A percentile compares a stretch with the other conserved stretches of the same genome.
These are phyloP conservation scores for Mangifera indica DNA, from an alignment of 345 rosid species.

Conservation along the genomic window DNA sequence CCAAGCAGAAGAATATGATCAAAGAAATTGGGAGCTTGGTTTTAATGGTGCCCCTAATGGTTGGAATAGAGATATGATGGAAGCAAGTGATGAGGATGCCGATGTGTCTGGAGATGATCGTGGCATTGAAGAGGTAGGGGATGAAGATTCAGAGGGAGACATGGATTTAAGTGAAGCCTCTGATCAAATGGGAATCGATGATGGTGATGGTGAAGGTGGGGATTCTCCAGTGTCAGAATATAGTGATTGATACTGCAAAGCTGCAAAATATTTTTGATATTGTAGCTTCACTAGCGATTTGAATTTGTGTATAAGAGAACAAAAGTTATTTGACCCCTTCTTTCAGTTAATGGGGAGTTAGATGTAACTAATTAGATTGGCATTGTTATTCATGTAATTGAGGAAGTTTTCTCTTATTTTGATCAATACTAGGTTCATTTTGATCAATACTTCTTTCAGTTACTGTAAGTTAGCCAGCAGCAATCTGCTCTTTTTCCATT, in stretches of 20 bases:
- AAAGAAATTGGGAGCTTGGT: slow-evolving; percentile 56
- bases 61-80: slow-evolving; percentile 50
- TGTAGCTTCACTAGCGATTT: slow-evolving; percentile 19
- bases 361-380: slow-evolving; percentile 14
- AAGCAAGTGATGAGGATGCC: slow-evolving; percentile 61
- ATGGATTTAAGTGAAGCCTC: slow-evolving; percentile 55
- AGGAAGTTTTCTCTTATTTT: too few species aligned
- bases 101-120: slow-evolving; percentile 40
- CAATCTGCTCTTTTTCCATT: neutral
- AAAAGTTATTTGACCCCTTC: slow-evolving; percentile 2
- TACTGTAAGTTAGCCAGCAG: slow-evolving; percentile 2
- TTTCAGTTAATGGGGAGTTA: neutral
- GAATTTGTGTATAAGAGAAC: slow-evolving; percentile 3
- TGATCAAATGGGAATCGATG: slow-evolving; percentile 38
- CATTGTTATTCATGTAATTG: slow-evolving; percentile 17
- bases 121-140: slow-evolving; percentile 33
- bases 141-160: slow-evolving; percentile 46
- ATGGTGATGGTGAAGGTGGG: slow-evolving; percentile 38
- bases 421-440: too few species aligned
- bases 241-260: slow-evolving; percentile 48
- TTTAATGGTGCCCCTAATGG: slow-evolving; percentile 34
- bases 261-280: slow-evolving; percentile 25
- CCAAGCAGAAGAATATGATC: slow-evolving; percentile 48
- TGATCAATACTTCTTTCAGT: too few species aligned
- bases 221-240: slow-evolving; percentile 65